Conservation (phyloP, 1,284 basidiomycete species). For the Neolentinus lepideus region DNA sequence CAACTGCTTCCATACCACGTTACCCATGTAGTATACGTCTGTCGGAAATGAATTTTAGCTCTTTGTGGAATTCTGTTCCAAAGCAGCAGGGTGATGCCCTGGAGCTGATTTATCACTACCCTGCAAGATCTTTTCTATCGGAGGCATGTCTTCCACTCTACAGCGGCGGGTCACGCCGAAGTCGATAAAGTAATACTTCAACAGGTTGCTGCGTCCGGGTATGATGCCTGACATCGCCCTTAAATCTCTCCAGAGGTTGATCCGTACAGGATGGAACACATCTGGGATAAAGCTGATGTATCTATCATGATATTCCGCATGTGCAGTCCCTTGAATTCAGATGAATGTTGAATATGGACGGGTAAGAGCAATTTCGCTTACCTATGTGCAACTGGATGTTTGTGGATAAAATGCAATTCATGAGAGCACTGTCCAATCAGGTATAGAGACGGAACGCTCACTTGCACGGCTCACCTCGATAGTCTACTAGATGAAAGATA, state of each 20-base stretch:
- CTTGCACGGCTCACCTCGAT: conserved; percentile 19
- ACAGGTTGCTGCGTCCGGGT: conserved; percentile 18
- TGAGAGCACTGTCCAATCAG: conserved; percentile 1
- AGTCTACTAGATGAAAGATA: conserved; percentile 26
- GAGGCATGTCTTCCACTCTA: not conserved
- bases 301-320: conserved; percentile 29
- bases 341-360: not conserved
- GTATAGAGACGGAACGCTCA: not conserved
- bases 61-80: conserved; percentile 7
- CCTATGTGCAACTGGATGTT: conserved; percentile 18
- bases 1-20: conserved; percentile 20
- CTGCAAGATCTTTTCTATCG: not conserved
- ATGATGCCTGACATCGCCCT: conserved; percentile 13
- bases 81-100: not conserved
- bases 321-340: conserved; percentile 26
- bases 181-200: conserved; percentile 23
- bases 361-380: not conserved
- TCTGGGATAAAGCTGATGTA: conserved; percentile 16
- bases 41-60: conserved; percentile 25
- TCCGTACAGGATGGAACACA: conserved; percentile 17
- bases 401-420: conserved; percentile 18
- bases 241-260: conserved; percentile 7
- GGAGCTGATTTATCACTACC: not conserved
- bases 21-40: conserved; percentile 29
- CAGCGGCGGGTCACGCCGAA: conserved; percentile 23